Base-by-base conservation (phyloP, 2,329 filamentous ascomycete genomes). In the Cladosporium colombiae region DNA sequence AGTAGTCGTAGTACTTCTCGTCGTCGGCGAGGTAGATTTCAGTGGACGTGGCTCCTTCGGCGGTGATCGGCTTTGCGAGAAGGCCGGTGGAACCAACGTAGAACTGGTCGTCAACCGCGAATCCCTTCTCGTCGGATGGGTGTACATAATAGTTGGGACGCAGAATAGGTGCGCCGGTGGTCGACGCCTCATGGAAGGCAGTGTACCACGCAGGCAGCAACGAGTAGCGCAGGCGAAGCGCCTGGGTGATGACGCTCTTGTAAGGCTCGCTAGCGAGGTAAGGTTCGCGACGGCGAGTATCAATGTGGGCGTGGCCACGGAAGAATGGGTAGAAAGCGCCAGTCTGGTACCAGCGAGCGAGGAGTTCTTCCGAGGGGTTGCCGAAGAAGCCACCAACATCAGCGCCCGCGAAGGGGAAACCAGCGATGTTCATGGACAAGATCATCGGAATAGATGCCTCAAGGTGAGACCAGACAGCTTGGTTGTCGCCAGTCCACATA, bases 401-500 rank as follows among this genome's bases (percentile, higher is more conserved):
- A 62, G 95, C 95, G 64, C 95, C 95, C 0, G 92, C 88, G 74
- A 98, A 98, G 13, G 95, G 95, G 78, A 91, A 98, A 8, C 95
- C 95, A 1, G 92, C 88, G 71, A 99, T 93, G 65, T 94, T 93
- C 75, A 97, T 91, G 78, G 91, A 95, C 49, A 99, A 82, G 27
- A 97, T 83, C 95, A 99, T 99, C 27, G 95, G 94, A 44, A 97
- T 86, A 1, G 93, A 91, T 0, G 89, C 91, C n/a, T 88, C 91
- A 18, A 99, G 85, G 74, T 98, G 93, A 21, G 89, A 88, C 95
- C 95, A 99, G 27, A 87, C 89, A 13, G 95, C 95, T 77, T 95
- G 91, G 80, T 99, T 99, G 76, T 99, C 95, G 67, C 95, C 95
- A 23, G 95, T 99, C 95, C 95, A 99, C 93, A 97, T 97, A 66